phyloP scores from a whole-genome alignment of 2,329 filamentous ascomycete species.

The Beauveria caledonica region DNA sequence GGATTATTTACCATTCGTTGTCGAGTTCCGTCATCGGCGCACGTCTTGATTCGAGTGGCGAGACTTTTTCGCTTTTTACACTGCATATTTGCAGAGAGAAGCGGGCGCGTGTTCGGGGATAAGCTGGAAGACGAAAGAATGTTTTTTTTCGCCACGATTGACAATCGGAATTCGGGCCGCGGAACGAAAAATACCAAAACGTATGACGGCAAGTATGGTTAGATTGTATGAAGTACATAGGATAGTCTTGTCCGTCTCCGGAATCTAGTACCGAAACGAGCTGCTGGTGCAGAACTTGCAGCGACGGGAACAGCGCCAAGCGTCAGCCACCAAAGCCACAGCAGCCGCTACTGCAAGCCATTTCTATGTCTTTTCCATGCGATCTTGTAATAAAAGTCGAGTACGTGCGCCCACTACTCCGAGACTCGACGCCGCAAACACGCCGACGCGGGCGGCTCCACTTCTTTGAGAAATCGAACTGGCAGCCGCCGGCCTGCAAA shows the following conservation, averaged over 20 bases:
- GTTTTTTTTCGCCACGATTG: no score
- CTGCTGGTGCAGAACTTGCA: no score
- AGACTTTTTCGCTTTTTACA: neutral
- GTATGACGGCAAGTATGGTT: no score
- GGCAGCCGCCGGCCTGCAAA: neutral
- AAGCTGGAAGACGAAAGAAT: no score
- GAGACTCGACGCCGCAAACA: neutral
- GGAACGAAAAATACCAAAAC: no score
- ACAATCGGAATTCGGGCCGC: no score
- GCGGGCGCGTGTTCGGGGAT: neutral
- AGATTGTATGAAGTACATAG: no score
- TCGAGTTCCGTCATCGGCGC: neutral
- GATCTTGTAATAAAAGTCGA: no score
- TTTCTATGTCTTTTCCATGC: neutral
- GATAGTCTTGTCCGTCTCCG: no score
- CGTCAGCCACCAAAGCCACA: neutral
- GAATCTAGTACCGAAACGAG: no score
- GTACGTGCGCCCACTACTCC: neutral
- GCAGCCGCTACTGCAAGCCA: neutral
- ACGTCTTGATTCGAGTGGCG: neutral
- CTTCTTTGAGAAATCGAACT: neutral
- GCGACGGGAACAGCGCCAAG: no score
- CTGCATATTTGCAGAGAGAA: neutral
- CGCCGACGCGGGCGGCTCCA: constrained; percentile 5
- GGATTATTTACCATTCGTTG: neutral